Evolutionary conservation across 768 basidiomycete species (phyloP), one percentile per base, ranked within the genome.

Genomic region (Infundibulicybe gibba): DNA sequence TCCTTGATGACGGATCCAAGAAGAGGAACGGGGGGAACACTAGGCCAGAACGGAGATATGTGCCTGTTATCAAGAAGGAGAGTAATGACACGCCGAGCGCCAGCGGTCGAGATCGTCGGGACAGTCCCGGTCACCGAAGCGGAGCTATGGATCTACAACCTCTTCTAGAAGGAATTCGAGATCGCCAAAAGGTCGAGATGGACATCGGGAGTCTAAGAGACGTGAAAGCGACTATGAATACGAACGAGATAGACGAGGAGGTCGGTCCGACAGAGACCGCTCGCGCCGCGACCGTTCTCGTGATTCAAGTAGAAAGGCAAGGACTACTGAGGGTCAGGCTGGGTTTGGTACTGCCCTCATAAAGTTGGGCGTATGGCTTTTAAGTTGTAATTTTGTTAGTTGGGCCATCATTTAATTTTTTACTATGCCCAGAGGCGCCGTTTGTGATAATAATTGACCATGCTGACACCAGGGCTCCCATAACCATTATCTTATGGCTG

Each of bases 61-160:
- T 94, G 20, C 94, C 97, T 10, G 70, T 98, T 25, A 59, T 92
- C 39, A 90, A 81, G 67, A 75, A 74, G 60, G 90, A 89, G 43
- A 71, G 73, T 44, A 73, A 75, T 43, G 54, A 49, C 17, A 56
- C 55, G 5, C 48, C 57, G 32, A 59, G 63, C 8, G 48, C 55
- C 16, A 52, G 48, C 14, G 44, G 43, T 11, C 49, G 42, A 21
- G 40, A 49, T 25, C 55, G 47, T 55, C 66, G 50, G 63, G 65
- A 61, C 53, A 64, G 53, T 71, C 58, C 42, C 67, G 62, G 47
- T 76, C 64, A 19, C 72, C 69, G 38, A 58, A 59, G 19, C 55
- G 57, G 32, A 58, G 49, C n/a, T 41, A 47, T 34, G 64, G 66
- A 11, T 73, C 74, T n/a, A 59, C 64, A 2, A 59, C 65, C 13